Conservation (phyloP, 2,329 filamentous ascomycete genomes). For the Epichloe sibirici region DNA sequence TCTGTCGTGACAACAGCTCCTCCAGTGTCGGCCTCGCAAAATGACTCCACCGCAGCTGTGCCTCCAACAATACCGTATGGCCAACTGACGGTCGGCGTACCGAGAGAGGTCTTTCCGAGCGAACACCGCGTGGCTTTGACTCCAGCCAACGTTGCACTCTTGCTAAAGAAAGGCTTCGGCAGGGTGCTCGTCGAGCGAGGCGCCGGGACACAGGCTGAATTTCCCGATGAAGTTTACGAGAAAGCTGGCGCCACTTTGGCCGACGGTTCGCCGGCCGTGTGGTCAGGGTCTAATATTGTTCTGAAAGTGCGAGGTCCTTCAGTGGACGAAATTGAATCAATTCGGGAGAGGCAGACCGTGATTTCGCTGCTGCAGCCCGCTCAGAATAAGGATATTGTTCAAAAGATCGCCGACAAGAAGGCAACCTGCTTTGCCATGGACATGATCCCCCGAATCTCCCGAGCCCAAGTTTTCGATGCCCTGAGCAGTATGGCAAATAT, state of each 20-base stretch:
- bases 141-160: conserved; percentile 66
- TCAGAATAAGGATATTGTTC: conserved; percentile 65
- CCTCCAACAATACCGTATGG: conserved; percentile 50
- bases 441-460: conserved; percentile 77
- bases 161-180: conserved; percentile 76
- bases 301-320: conserved; percentile 74
- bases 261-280: conserved; percentile 53
- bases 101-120: conserved; percentile 62
- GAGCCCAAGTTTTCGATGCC: conserved; percentile 80
- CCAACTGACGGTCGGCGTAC: conserved; percentile 64
- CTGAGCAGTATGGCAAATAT: conserved; percentile 92
- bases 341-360: conserved; percentile 59
- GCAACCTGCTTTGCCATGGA: conserved; percentile 84
- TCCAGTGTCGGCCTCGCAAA: conserved; percentile 12
- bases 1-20: conserved; percentile 19
- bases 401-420: conserved; percentile 56
- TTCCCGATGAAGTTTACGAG: conserved; percentile 65
- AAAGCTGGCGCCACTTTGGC: conserved; percentile 68
- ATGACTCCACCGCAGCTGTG: conserved; percentile 27
- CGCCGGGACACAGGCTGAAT: conserved; percentile 66
- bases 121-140: conserved; percentile 79
- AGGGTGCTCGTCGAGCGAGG: conserved; percentile 68
- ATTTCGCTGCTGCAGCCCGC: conserved; percentile 76
- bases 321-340: conserved; percentile 53
- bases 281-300: conserved; percentile 64